These are phyloP conservation scores for Austropuccinia psidii DNA, from an alignment of 1,284 basidiomycete species.

Conservation along the genomic window DNA sequence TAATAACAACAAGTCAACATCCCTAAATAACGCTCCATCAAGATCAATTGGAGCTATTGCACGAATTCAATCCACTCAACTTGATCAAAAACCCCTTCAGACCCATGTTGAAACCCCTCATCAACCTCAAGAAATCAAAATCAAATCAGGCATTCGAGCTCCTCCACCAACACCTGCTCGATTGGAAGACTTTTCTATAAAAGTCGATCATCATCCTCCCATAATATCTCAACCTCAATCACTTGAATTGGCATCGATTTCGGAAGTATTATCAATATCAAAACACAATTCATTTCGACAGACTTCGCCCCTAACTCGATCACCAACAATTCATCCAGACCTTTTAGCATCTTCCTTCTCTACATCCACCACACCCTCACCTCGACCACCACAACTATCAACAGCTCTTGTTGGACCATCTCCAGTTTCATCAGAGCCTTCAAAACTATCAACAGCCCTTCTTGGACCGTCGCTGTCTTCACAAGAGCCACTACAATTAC, in stretches of 20 bases:
- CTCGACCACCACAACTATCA: not conserved
- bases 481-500: not conserved
- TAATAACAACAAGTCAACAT: not conserved
- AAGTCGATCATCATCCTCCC: not conserved
- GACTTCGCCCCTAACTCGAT: not conserved
- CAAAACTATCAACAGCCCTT: not conserved
- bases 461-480: not conserved
- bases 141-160: not conserved
- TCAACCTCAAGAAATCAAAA: not conserved
- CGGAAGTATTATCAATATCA: not conserved
- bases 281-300: not conserved
- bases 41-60: not conserved
- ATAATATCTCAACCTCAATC: not conserved
- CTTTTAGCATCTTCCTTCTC: not conserved
- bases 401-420: not conserved
- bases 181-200: not conserved
- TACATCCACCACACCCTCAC: not conserved
- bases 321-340: not conserved
- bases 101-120: not conserved
- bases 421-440: not conserved
- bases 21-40: not conserved
- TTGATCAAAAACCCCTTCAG: not conserved
- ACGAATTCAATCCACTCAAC: not conserved
- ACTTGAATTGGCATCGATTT: not conserved
- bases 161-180: not conserved